Evolutionary conservation across 2,329 filamentous ascomycete species (phyloP), one percentile per base, ranked within the genome.

Genomic region (Cercospora zeae-maydis): DNA sequence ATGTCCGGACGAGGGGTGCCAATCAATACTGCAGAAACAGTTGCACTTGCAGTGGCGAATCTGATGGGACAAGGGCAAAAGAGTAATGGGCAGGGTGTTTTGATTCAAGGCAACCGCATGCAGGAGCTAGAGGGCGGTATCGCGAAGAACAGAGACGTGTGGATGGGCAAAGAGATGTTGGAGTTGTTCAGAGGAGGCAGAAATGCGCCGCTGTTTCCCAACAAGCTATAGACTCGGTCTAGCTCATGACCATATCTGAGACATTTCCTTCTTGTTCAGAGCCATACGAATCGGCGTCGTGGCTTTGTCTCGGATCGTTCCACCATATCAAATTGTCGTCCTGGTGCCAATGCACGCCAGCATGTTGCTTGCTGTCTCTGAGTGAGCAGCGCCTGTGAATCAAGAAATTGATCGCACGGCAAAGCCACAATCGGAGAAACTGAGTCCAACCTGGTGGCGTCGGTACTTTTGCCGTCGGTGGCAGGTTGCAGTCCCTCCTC

Each of bases 161-260:
- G 81, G 81, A 81, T 82, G 80, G 75, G 79, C 0, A 78, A 76
- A 65, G 80, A 83, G 69, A 82, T 82, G 80, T 70, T 83, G 72
- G 75, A 77, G 10, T 66, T 81, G 68, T 82, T 82, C 62, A 70
- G 79, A 39, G 78, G 79, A 21, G 80, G 80, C 2, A 73, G 80
- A 53, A 67, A 68, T 61, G 72, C 71, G 13, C 71, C 72, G 3
- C 53, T 73, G 60, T 73, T 73, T 58, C 72, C 72, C 9, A 72
- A 73, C 45, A 73, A 73, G 66, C 61, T 73, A 57, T 73, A 57
- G 56, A 39, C 10, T 33, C 13, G 2, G 13, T n/a, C 30, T 51
- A 52, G 31, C 24, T 52, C 57, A 59, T 57, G 13, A 52, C 16
- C 11, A 39, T 37, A 30, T 59, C 42, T 19, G 47, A 52, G 4